These are phyloP conservation scores for Cardamine chenopodiifolia DNA, from an alignment of 345 rosid genomes.

Conservation along the genomic window DNA sequence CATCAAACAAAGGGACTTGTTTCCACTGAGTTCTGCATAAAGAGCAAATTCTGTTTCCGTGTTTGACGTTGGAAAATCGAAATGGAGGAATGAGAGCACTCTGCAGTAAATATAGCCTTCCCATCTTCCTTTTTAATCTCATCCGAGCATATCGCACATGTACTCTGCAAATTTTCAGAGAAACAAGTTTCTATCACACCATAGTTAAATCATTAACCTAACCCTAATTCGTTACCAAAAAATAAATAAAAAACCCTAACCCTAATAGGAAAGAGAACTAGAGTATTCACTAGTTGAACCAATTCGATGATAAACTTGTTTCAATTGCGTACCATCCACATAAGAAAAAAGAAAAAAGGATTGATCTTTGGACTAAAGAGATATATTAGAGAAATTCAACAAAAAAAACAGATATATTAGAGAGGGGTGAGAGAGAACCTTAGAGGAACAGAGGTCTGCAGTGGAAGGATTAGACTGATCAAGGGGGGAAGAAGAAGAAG, in stretches of 20 bases:
- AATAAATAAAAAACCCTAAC: background rate
- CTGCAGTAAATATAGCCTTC: constrained; percentile 90
- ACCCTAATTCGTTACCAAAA: background rate
- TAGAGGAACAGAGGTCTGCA: constrained; percentile 25
- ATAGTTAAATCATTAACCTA: background rate
- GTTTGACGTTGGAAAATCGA: constrained; percentile 76
- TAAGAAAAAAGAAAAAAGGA: background rate
- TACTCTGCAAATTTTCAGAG: constrained; percentile 54
- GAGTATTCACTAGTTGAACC: background rate
- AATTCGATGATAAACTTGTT: background rate
- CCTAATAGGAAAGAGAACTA: background rate
- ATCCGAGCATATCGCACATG: constrained; percentile 79
- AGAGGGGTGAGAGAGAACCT: constrained; percentile 32
- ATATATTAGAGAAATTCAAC: no score
- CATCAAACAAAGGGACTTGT: constrained; percentile 45
- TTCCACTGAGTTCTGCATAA: constrained; percentile 87
- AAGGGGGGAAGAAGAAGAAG: constrained; percentile 2
- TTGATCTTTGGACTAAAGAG: no score
- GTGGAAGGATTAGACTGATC: constrained; percentile 1
- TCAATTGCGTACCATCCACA: background rate
- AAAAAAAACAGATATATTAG: background rate
- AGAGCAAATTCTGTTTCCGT: constrained; percentile 86
- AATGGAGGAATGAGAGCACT: constrained; percentile 96
- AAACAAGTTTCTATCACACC: constrained; percentile 21
- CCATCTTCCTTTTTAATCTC: constrained; percentile 70